A percentile compares a stretch with the other conserved stretches of the same genome.
Evolutionary conservation across 169 alveolate species (phyloP).

Genomic region (Theileria equi): DNA sequence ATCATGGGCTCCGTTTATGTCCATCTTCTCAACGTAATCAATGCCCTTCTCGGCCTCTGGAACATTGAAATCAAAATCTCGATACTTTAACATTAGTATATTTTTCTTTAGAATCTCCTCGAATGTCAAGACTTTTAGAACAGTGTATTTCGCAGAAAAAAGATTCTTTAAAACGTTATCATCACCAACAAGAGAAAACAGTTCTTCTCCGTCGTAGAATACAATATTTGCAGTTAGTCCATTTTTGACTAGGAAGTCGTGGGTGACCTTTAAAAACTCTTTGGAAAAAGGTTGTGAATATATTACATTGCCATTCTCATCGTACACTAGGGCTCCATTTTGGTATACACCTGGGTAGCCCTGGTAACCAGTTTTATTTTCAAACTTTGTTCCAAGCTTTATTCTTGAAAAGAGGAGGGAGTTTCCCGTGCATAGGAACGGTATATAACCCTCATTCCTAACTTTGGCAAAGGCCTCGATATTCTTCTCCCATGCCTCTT

Average conservation of each 20-base stretch:
- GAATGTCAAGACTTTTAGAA: not conserved
- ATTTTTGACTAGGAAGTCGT: conserved; percentile 5
- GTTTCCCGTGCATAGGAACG: conserved; percentile 56
- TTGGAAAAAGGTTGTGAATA: conserved; percentile 6
- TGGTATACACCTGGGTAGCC: conserved; percentile 63
- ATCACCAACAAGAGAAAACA: conserved; percentile 14
- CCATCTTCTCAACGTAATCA: not conserved
- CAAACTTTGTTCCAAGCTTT: conserved; percentile 20
- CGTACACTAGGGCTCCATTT: conserved; percentile 58
- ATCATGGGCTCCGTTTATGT: not conserved
- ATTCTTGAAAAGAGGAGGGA: not conserved
- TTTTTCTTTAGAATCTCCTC: not conserved
- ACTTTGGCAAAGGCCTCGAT: conserved; percentile 40
- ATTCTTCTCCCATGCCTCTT: conserved; percentile 21
- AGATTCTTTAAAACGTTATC: not conserved
- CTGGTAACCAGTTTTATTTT: conserved; percentile 35
- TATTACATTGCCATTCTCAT: conserved; percentile 28
- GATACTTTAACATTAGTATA: not conserved
- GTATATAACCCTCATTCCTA: conserved; percentile 18
- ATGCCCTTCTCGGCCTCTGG: too few relatives aligned
- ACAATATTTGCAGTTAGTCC: conserved; percentile 1
- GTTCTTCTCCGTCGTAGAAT: conserved; percentile 30
- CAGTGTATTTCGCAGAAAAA: too few relatives aligned
- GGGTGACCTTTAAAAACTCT: conserved; percentile 4
- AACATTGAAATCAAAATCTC: too few relatives aligned